Conservation (phyloP, 768 basidiomycete species). For the Sporobolomyces pararoseus region DNA sequence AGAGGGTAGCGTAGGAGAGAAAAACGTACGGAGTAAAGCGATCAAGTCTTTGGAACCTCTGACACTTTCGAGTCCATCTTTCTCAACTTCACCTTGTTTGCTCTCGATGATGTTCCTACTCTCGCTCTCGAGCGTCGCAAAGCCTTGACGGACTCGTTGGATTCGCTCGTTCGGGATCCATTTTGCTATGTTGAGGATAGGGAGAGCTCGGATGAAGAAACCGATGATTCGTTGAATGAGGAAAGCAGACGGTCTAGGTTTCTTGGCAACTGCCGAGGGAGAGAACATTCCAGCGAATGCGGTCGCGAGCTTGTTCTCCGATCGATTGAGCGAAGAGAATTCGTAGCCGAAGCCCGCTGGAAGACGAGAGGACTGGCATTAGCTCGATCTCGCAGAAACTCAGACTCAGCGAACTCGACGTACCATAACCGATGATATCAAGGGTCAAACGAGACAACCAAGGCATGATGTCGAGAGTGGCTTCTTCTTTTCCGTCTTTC, state of each 20-base stretch:
- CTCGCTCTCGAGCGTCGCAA: conserved; percentile 38
- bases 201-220: conserved; percentile 25
- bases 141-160: conserved; percentile 10
- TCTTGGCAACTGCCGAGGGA: not conserved
- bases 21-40: conserved; percentile 29
- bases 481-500: conserved; percentile 1
- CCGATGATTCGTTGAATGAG: conserved; percentile 16
- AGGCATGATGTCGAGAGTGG: conserved; percentile 46
- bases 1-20: too few relatives aligned
- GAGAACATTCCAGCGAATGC: conserved; percentile 41
- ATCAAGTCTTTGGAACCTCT: conserved; percentile 37
- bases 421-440: conserved; percentile 42
- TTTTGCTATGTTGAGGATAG: conserved; percentile 30
- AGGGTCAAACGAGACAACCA: conserved; percentile 49
- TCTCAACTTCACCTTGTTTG: conserved; percentile 28
- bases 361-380: not conserved
- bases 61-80: conserved; percentile 21
- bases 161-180: conserved; percentile 27
- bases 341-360: conserved; percentile 42
- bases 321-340: conserved; percentile 33
- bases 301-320: conserved; percentile 23
- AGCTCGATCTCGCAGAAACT: too few relatives aligned
- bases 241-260: not conserved
- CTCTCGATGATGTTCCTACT: conserved; percentile 36
- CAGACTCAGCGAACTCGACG: too few relatives aligned